Evolutionary conservation across 139 green algal species (phyloP).

Genomic region (Coelastrella sp.): DNA sequence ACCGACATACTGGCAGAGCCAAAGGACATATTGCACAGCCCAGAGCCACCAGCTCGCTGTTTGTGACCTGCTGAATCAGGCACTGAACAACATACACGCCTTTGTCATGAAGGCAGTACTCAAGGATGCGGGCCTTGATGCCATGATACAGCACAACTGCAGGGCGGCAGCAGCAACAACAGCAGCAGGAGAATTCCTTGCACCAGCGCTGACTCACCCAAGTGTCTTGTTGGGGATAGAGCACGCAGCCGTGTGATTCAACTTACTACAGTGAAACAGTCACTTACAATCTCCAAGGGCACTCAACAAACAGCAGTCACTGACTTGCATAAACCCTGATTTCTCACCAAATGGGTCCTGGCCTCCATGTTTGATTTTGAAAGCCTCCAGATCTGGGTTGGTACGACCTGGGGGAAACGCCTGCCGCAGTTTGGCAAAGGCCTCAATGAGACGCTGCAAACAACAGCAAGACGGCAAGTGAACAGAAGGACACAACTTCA

Average conservation of each 20-base stretch:
- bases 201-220: neutral
- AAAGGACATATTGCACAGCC: constrained; percentile 17
- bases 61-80: neutral
- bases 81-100: constrained; percentile 56
- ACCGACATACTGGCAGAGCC: neutral
- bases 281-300: neutral
- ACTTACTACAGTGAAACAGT: neutral
- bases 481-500: no score
- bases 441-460: constrained; percentile 45
- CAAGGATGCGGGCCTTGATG: constrained; percentile 26
- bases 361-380: neutral
- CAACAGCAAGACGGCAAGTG: neutral
- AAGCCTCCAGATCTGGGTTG: neutral
- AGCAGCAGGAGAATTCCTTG: neutral
- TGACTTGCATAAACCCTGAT: neutral
- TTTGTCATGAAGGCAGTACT: constrained; percentile 52
- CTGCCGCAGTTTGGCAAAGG: constrained; percentile 4
- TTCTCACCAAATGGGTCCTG: constrained; percentile 29
- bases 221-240: neutral
- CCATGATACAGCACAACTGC: constrained; percentile 39
- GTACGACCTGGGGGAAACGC: neutral
- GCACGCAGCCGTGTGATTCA: neutral
- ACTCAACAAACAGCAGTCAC: neutral
- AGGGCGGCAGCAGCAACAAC: neutral
- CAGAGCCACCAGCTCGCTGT: constrained; percentile 40